Conservation (phyloP, 805 yeast genomes). For the Monosporozyma yasuniensis region DNA sequence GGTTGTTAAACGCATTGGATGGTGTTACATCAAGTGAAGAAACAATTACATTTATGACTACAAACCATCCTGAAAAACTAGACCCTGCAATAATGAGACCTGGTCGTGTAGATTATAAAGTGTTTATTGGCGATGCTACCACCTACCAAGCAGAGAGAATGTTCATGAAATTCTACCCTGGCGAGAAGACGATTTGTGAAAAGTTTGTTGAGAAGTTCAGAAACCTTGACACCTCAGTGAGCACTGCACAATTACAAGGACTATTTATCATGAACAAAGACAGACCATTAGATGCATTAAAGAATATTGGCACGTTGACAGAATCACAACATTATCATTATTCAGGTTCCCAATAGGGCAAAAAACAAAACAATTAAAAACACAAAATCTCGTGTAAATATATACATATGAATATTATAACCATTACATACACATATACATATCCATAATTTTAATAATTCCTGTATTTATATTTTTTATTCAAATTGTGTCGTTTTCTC, state of each 20-base stretch:
- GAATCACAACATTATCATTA: slow-evolving; percentile 13
- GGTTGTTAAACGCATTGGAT: slow-evolving; percentile 85
- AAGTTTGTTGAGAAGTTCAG: slow-evolving; percentile 25
- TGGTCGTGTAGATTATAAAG: slow-evolving; percentile 85
- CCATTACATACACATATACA: not conserved
- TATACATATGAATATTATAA: not conserved
- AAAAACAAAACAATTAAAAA: not conserved
- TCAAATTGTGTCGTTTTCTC: not conserved
- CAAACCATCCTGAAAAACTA: slow-evolving; percentile 89
- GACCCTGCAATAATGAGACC: slow-evolving; percentile 94
- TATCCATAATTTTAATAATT: too few species aligned
- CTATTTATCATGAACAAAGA: slow-evolving; percentile 86
- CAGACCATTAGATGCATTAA: slow-evolving; percentile 66
- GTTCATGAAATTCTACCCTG: slow-evolving; percentile 82
- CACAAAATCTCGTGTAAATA: slow-evolving; percentile 11
- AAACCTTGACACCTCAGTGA: slow-evolving; percentile 28
- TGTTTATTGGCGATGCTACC: slow-evolving; percentile 79
- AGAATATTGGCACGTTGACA: slow-evolving; percentile 40
- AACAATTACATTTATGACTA: slow-evolving; percentile 93
- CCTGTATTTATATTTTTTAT: not conserved
- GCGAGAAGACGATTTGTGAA: slow-evolving; percentile 44
- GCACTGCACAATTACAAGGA: slow-evolving; percentile 95
- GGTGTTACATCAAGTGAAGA: slow-evolving; percentile 98
- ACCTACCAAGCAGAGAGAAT: slow-evolving; percentile 67
- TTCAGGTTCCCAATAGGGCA: not conserved